These are phyloP conservation scores for Venturia pyrina DNA, from an alignment of 2,329 filamentous ascomycete genomes.

Conservation along the genomic window DNA sequence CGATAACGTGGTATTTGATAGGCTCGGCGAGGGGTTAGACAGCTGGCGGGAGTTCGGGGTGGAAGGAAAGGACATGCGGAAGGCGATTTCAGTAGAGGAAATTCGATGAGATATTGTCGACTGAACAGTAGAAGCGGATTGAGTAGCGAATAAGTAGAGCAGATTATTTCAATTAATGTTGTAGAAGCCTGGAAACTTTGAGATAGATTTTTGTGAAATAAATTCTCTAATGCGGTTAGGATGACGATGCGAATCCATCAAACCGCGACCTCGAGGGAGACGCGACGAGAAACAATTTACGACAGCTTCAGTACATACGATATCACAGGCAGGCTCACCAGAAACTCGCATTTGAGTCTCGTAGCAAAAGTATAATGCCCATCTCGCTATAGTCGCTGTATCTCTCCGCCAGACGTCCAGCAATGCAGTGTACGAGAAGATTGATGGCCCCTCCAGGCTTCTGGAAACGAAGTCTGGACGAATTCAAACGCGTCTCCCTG, in stretches of 20 bases:
- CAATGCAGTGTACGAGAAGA: slow-evolving; percentile 26
- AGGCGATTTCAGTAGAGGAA: not conserved
- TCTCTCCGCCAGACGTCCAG: not conserved
- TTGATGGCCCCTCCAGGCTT: slow-evolving; percentile 36
- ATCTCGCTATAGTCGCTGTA: not conserved
- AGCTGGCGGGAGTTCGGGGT: slow-evolving; percentile 18
- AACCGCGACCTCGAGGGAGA: not conserved
- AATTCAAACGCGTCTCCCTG: slow-evolving; percentile 46
- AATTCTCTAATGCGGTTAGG: not conserved
- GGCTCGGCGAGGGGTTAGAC: slow-evolving; percentile 10
- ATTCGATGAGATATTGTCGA: not conserved
- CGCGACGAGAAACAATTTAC: not conserved
- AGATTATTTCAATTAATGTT: no score
- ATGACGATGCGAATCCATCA: not conserved
- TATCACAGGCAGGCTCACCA: not conserved
- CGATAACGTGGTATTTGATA: not conserved
- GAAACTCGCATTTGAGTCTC: not conserved
- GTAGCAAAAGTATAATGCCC: slow-evolving; percentile 21
- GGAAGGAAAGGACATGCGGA: slow-evolving; percentile 15
- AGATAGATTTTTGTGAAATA: not conserved
- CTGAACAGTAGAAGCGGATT: no score
- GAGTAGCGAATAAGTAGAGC: no score
- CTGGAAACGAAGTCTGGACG: slow-evolving; percentile 47
- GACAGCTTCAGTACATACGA: not conserved
- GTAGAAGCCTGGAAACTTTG: not conserved